Percentiles rank a stretch among this genome's conserved stretches.
phyloP scores from a whole-genome alignment of 2,329 filamentous ascomycete species.

The Xylariaceae sp. region DNA sequence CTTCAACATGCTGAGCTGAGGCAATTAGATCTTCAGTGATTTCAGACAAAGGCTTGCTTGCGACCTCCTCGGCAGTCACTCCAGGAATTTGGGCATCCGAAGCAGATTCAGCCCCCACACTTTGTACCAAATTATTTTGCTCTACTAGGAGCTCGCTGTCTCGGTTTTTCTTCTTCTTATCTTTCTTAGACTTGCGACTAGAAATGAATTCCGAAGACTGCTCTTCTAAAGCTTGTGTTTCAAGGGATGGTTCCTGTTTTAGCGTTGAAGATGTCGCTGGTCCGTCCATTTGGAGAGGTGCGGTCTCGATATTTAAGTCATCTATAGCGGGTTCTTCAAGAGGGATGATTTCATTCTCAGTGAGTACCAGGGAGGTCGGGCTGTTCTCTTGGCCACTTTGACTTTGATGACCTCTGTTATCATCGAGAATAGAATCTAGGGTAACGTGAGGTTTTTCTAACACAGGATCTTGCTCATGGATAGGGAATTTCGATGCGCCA shows the following conservation, averaged over 20 bases:
- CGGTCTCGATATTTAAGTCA: background rate
- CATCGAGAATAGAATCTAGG: background rate
- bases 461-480: background rate
- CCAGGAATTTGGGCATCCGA: slow-evolving; percentile 16
- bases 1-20: background rate
- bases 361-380: background rate
- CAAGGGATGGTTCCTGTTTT: slow-evolving; percentile 18
- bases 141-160: slow-evolving; percentile 21
- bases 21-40: background rate
- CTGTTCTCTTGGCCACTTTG: slow-evolving; percentile 1
- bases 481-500: background rate
- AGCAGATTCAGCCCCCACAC: slow-evolving; percentile 12
- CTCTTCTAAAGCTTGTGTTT: slow-evolving; percentile 3
- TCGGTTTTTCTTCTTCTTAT: slow-evolving; percentile 35
- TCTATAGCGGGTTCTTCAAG: background rate
- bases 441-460: background rate
- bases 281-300: no score
- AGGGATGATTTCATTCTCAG: background rate
- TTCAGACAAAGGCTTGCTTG: background rate
- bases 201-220: slow-evolving; percentile 4
- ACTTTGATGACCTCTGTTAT: slow-evolving; percentile 4
- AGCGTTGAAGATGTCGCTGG: background rate
- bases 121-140: slow-evolving; percentile 8
- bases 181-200: slow-evolving; percentile 30
- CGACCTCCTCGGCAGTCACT: slow-evolving; percentile 8